phyloP scores from a whole-genome alignment of 2,329 filamentous ascomycete genomes.

The Fusarium torreyae region DNA sequence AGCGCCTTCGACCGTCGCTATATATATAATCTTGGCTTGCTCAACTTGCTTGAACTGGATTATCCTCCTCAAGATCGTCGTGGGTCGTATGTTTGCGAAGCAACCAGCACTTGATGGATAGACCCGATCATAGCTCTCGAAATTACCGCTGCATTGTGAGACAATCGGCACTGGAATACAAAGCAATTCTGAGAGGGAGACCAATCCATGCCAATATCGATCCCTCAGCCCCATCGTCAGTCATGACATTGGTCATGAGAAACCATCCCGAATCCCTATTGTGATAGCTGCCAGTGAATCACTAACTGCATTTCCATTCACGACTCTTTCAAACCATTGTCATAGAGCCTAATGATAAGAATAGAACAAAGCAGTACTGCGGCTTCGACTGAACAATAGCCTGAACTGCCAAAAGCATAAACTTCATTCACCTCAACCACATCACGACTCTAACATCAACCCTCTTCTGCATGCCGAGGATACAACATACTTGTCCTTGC shows the following conservation, averaged over 20 bases:
- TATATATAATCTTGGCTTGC: too few species aligned
- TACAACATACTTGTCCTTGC: not conserved
- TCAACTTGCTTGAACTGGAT: too few species aligned
- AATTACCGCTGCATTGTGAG: too few species aligned
- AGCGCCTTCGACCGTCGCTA: too few species aligned
- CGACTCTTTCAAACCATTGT: too few species aligned
- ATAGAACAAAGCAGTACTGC: not conserved
- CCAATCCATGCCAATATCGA: not conserved
- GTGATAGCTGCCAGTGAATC: constrained; percentile 12
- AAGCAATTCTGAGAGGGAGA: too few species aligned
- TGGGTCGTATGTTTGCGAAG: too few species aligned
- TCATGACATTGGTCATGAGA: constrained; percentile 1
- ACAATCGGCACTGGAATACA: too few species aligned
- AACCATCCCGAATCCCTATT: not conserved
- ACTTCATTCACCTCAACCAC: constrained; percentile 5
- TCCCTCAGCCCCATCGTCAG: not conserved
- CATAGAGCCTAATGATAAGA: not conserved
- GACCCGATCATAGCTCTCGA: too few species aligned
- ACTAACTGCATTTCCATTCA: not conserved
- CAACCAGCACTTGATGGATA: too few species aligned
- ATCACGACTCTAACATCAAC: not conserved
- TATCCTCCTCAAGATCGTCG: too few species aligned
- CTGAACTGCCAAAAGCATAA: constrained; percentile 1
- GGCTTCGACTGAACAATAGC: not conserved
- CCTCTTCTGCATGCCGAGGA: not conserved